phyloP scores from a whole-genome alignment of 106 monocot genomes.

The Phalaenopsis equestris region DNA sequence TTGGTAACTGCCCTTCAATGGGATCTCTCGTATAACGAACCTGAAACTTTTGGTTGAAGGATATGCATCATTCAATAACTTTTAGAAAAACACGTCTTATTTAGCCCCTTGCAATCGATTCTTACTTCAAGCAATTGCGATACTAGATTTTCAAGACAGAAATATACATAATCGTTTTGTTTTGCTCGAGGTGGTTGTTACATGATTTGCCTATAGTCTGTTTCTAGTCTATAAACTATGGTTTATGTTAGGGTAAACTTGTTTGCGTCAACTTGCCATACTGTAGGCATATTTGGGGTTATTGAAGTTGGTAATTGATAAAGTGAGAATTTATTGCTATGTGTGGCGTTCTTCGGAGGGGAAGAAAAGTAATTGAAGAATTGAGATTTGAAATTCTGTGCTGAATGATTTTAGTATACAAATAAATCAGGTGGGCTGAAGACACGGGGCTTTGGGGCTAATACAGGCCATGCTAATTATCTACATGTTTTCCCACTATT shows the following conservation, averaged over 20 bases:
- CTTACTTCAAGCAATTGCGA: not conserved
- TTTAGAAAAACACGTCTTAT: not conserved
- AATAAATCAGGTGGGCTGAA: not conserved
- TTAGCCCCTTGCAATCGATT: not conserved
- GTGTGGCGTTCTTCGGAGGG: not conserved
- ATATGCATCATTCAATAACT: not conserved
- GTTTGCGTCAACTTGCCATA: not conserved
- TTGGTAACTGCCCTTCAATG: conserved; percentile 7
- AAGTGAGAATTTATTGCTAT: not conserved
- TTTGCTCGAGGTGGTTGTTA: not conserved
- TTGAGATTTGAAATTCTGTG: not conserved
- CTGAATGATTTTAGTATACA: not conserved
- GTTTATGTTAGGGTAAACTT: not conserved
- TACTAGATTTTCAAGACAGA: not conserved
- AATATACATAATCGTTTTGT: not conserved
- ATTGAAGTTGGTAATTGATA: not conserved
- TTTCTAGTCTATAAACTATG: not conserved
- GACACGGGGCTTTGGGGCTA: not conserved
- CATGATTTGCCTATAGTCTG: not conserved
- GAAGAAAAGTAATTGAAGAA: not conserved
- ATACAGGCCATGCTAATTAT: not conserved
- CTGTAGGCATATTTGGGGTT: not conserved
- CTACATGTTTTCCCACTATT: not conserved
- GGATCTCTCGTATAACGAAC: not conserved
- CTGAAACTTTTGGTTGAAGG: not conserved